These are phyloP conservation scores for Conticribra weissflogii DNA, from an alignment of 108 stramenopile species.

Conservation along the genomic window DNA sequence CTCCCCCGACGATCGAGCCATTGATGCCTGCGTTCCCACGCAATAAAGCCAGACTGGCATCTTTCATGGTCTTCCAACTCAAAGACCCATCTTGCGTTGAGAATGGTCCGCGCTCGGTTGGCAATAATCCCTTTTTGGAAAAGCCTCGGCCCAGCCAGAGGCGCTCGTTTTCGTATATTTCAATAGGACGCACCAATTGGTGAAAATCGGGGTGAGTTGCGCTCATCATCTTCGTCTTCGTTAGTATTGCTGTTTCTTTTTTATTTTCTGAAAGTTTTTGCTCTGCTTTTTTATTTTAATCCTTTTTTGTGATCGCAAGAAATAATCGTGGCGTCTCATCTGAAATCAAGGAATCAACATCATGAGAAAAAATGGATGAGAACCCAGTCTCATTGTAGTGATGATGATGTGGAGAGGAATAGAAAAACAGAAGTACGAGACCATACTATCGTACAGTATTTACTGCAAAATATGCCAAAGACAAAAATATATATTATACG, in stretches of 20 bases:
- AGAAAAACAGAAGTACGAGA: too few species aligned
- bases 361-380: too few species aligned
- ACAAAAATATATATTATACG: too few species aligned
- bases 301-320: too few species aligned
- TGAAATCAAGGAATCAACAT: too few species aligned
- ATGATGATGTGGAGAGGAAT: too few species aligned
- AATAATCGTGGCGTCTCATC: too few species aligned
- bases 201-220: constrained; percentile 6
- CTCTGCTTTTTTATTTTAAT: too few species aligned
- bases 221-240: constrained; percentile 13
- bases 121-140: constrained; percentile 55
- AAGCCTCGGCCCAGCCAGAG: constrained; percentile 70
- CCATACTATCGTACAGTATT: too few species aligned
- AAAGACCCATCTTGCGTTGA: constrained; percentile 59
- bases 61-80: constrained; percentile 57
- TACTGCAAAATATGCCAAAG: too few species aligned
- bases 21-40: constrained; percentile 14
- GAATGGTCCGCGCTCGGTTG: constrained; percentile 60
- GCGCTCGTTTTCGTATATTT: constrained; percentile 71
- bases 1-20: not conserved
- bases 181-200: constrained; percentile 22
- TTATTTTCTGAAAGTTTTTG: not conserved
- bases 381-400: too few species aligned
- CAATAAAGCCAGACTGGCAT: constrained; percentile 51
- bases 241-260: not conserved